Percentiles rank a stretch among this genome's conserved stretches.
Evolutionary conservation across 2,329 filamentous ascomycete species (phyloP).

Genomic region (Colletotrichum lini): DNA sequence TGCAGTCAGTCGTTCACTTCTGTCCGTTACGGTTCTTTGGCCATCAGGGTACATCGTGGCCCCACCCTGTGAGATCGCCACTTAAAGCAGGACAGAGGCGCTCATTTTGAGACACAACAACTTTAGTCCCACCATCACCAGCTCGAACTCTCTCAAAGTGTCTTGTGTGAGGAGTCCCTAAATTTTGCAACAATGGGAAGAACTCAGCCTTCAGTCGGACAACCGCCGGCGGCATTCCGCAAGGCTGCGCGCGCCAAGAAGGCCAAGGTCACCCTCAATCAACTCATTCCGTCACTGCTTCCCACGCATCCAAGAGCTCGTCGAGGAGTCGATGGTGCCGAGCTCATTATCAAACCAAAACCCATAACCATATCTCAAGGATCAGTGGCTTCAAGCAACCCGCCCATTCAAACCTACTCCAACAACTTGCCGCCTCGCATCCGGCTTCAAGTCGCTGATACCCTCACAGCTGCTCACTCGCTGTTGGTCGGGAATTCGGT

Average conservation of each 20-base stretch:
- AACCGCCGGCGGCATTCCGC: slow-evolving; percentile 39
- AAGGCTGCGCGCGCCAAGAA: slow-evolving; percentile 64
- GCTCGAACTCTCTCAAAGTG: neutral
- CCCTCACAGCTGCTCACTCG: slow-evolving; percentile 65
- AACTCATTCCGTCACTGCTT: slow-evolving; percentile 70
- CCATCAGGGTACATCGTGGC: slow-evolving; percentile 17
- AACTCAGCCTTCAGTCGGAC: slow-evolving; percentile 38
- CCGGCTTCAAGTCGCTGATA: slow-evolving; percentile 64
- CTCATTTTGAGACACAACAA: neutral
- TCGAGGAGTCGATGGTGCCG: slow-evolving; percentile 66
- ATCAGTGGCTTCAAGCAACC: neutral
- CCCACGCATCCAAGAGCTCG: slow-evolving; percentile 67
- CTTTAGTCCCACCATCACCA: neutral
- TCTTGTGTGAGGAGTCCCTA: neutral
- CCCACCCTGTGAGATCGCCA: neutral
- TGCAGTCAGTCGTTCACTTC: too few species aligned
- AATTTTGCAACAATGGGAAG: slow-evolving; percentile 25
- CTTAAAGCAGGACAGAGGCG: neutral
- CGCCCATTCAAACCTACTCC: neutral
- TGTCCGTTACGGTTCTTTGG: neutral
- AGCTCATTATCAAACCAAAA: slow-evolving; percentile 59
- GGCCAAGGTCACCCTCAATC: slow-evolving; percentile 71
- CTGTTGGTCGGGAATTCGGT: slow-evolving; percentile 45
- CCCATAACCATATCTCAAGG: neutral
- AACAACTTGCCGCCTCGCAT: slow-evolving; percentile 51